Conservation (phyloP, 2,329 filamentous ascomycete genomes). For the Colletotrichum spaethianum region DNA sequence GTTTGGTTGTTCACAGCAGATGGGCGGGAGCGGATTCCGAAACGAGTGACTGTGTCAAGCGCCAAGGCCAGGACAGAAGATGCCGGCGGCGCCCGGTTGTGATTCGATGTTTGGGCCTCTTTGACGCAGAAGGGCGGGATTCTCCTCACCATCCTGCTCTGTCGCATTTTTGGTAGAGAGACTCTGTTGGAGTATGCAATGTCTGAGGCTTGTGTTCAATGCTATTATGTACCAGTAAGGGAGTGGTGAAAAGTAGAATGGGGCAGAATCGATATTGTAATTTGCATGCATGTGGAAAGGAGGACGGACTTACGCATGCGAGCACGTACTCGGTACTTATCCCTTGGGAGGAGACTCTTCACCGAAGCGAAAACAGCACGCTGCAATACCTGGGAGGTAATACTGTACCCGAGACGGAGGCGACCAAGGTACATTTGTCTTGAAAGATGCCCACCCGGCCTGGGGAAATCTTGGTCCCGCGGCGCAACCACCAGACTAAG, state of each 20-base stretch:
- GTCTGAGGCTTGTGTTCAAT: neutral
- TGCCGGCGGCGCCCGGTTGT: neutral
- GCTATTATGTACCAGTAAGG: neutral
- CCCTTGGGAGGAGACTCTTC: neutral
- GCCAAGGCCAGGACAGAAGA: conserved; percentile 27
- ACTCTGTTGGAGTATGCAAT: neutral
- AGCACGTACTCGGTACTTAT: conserved; percentile 6
- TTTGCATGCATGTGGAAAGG: conserved; percentile 4
- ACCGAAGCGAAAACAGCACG: neutral
- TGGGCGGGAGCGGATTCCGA: conserved; percentile 24
- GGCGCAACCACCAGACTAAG: neutral
- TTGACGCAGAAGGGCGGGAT: neutral
- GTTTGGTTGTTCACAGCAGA: neutral
- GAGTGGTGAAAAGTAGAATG: neutral
- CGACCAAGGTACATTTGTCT: neutral
- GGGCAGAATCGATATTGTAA: neutral
- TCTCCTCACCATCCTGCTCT: neutral
- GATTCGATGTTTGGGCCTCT: conserved; percentile 26
- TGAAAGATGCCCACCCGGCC: neutral
- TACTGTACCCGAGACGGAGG: too few relatives aligned
- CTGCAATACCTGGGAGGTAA: neutral
- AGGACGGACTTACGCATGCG: neutral
- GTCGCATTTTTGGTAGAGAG: neutral
- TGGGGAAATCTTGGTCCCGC: too few relatives aligned
- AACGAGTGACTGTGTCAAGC: conserved; percentile 38